Evolutionary conservation across 1,284 basidiomycete genomes (phyloP), one percentile per base, ranked within the genome.

Genomic region (Ganoderma multipileum): DNA sequence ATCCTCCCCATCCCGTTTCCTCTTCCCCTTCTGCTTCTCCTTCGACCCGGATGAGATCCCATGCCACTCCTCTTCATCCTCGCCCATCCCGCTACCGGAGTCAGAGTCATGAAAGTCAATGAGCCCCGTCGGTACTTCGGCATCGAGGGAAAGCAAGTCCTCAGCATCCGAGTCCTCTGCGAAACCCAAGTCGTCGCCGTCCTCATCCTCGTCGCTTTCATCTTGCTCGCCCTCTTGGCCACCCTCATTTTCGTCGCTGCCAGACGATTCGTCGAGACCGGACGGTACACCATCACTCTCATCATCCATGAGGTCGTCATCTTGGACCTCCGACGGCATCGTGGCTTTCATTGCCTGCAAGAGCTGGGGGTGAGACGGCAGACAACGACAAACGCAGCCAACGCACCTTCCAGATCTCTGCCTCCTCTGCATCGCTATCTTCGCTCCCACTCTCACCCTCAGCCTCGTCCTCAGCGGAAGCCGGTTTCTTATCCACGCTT

Each of bases 341-440:
- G 88, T 88, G 8, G 89, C 87, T 84, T 94, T 89, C 93, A 97
- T 96, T 0, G 88, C 95, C 94, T 96, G 64, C 30, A 66, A 52
- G 38, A 9, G 55, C 61, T 64, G 16, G 30, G 3, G 16, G 28
- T n/a, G 38, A n/a, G 26, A 36, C 8, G 5, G 28, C 8, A 42
- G 26, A 59, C 63, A 52, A 3, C 41, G 47, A 30, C 18, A 12
- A 26, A 14, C 47, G 2, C 9, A n/a, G 38, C 16, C 2, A 39
- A 77, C 83, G 67, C 70, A 95, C 94, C 89, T 92, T 95, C 95
- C 95, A 96, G 44, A 96, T 88, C 76, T 92, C 93, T 11, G 81
- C 87, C 73, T 91, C 90, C 39, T 89, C 88, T 6, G 79, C 74
- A 66, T 89, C 89, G 70, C 82, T 86, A 38, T 83, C 75, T 50